A percentile compares a stretch with the other conserved stretches of the same genome.
Conservation (phyloP, 1,139 yeast species). For the Hyphopichia burtonii region DNA sequence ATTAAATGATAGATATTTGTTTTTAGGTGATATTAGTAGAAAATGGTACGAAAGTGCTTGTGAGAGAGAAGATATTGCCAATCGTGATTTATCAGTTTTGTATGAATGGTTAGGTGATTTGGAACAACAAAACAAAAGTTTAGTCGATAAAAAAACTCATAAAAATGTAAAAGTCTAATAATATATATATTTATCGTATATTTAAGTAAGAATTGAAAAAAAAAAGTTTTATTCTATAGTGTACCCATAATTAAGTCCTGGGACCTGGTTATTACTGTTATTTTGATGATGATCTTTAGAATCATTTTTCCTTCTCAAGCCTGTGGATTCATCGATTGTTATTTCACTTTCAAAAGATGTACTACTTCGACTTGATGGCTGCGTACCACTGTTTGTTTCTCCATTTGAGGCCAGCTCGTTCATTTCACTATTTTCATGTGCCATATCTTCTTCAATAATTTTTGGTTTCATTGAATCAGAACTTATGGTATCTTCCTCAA, state of each 20-base stretch:
- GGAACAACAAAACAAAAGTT: conserved; percentile 15
- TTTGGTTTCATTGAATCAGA: no score
- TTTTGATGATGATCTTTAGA: neutral
- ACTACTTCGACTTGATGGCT: conserved; percentile 7
- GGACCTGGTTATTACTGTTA: conserved; percentile 12
- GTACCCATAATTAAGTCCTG: conserved; percentile 20
- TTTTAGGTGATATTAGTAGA: conserved; percentile 41
- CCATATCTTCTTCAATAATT: neutral
- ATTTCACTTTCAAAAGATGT: conserved; percentile 14
- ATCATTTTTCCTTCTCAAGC: conserved; percentile 3
- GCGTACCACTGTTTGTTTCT: conserved; percentile 1
- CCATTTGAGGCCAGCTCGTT: neutral
- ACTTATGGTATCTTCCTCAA: no score
- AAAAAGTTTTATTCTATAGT: conserved; percentile 12
- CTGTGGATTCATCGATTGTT: conserved; percentile 11
- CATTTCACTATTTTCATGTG: neutral
- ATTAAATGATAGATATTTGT: conserved; percentile 32
- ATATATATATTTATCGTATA: neutral
- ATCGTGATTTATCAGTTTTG: conserved; percentile 46
- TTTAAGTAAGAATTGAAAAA: neutral
- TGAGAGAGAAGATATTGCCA: conserved; percentile 42
- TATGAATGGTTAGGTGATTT: conserved; percentile 45
- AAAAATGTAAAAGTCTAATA: conserved; percentile 1
- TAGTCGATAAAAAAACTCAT: conserved; percentile 1
- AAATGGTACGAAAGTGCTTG: conserved; percentile 48